Evolutionary conservation across 345 rosid genomes (phyloP).

Genomic region (Kandelia obovata): DNA sequence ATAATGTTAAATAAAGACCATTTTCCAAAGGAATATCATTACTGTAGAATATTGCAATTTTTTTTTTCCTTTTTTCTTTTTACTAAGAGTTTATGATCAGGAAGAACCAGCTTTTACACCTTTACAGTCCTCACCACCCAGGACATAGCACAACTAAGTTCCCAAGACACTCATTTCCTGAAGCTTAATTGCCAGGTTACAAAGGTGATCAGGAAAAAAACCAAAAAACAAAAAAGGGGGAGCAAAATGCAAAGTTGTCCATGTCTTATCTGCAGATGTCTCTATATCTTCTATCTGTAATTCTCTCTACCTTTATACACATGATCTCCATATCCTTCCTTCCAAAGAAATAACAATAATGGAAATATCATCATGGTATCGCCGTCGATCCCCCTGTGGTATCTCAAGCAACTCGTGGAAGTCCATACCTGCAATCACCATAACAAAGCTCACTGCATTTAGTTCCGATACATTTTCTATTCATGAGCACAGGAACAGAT

Average conservation of each 20-base stretch:
- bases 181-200: slow-evolving; percentile 33
- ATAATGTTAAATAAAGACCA: slow-evolving; percentile 11
- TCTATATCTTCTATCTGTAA: slow-evolving; percentile 18
- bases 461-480: background rate
- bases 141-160: slow-evolving; percentile 21
- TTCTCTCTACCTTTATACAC: slow-evolving; percentile 52
- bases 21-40: slow-evolving; percentile 25
- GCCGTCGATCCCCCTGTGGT: slow-evolving; percentile 86
- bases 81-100: slow-evolving; percentile 29
- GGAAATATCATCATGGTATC: slow-evolving; percentile 92
- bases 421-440: slow-evolving; percentile 68
- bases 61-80: slow-evolving; percentile 1
- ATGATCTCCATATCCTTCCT: slow-evolving; percentile 96
- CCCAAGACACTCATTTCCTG: slow-evolving; percentile 16
- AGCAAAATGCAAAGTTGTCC: slow-evolving; percentile 31
- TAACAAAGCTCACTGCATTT: background rate
- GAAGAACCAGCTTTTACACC: slow-evolving; percentile 39
- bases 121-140: slow-evolving; percentile 41
- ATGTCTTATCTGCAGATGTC: slow-evolving; percentile 16
- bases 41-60: slow-evolving; percentile 32
- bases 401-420: slow-evolving; percentile 81
- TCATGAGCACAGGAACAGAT: no score
- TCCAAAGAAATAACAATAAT: slow-evolving; percentile 85
- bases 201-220: slow-evolving; percentile 32
- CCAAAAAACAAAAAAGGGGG: background rate